Evolutionary conservation across 306 rosid species (phyloP).

Genomic region (Rubus parviflorus): DNA sequence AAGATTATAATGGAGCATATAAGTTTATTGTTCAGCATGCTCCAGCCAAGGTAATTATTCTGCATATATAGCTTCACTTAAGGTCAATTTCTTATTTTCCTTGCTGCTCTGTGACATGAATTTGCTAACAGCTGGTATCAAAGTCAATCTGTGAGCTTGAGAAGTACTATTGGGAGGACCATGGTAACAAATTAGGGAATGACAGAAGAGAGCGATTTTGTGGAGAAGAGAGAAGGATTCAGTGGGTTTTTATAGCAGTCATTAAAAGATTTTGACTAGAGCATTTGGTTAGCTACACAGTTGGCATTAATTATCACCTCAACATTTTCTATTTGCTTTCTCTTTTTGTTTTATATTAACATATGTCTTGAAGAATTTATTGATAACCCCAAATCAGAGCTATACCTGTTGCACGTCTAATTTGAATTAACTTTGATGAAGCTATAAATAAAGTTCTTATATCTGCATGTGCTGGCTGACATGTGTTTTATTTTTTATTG

Average conservation of each 20-base stretch:
- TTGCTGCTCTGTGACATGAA: conserved; percentile 64
- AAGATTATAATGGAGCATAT: too few relatives aligned
- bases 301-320: conserved; percentile 50
- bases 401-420: too few relatives aligned
- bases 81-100: conserved; percentile 20
- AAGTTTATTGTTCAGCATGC: too few relatives aligned
- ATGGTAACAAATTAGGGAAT: conserved; percentile 4
- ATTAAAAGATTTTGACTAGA: conserved; percentile 42
- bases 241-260: conserved; percentile 53
- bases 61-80: too few relatives aligned
- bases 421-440: too few relatives aligned
- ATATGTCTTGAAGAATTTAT: too few relatives aligned
- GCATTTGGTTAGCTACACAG: conserved; percentile 64
- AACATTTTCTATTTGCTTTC: not conserved
- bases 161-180: conserved; percentile 53
- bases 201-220: not conserved
- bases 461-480: too few relatives aligned
- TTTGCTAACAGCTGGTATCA: conserved; percentile 63
- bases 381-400: too few relatives aligned
- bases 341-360: too few relatives aligned
- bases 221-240: conserved; percentile 31
- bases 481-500: too few relatives aligned
- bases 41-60: too few relatives aligned
- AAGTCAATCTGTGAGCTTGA: conserved; percentile 55
- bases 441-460: too few relatives aligned